Base-by-base conservation (phyloP, 1,284 basidiomycete species). In the Naganishia albida region DNA sequence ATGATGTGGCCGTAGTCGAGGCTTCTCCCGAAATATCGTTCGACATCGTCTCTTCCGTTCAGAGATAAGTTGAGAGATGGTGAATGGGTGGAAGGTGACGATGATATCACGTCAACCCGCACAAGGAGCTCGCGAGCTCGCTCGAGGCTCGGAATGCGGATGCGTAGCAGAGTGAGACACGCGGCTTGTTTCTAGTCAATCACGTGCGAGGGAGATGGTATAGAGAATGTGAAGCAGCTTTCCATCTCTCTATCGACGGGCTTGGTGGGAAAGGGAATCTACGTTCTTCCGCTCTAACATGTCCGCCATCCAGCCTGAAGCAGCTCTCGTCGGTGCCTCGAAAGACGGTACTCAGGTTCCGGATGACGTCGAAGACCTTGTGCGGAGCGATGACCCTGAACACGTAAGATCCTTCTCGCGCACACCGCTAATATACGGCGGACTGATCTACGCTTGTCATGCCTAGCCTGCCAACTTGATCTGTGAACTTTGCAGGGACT, bases 381-480 rank as follows among this genome's bases (percentile, higher is more conserved):
- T 82, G 43, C 64, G 63, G 34, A 80, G 78, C 65, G 68, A 76
- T 55, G 81, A 82, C 67, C 80, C 80, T 1, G 75, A 80, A 68
- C 80, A 82, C 70, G 80, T 80, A 56, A 43, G 79, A 71, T 12
- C 4, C 26, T 18, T 13, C 25, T 7, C 48, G 16, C 15, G 28
- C n/a, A n/a, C n/a, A n/a, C n/a, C n/a, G n/a, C n/a, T n/a, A n/a
- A n/a, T n/a, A 15, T 49, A 43, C 55, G 15, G 67, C 28, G 62
- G 54, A 59, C 60, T 26, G 63, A 43, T 16, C 8, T 25, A 7
- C 7, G 20, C 10, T 2, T 40, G 34, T 18, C 34, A 43, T 13
- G 42, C 7, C 13, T 73, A 91, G 87, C 90, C 90, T 26, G 90
- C 90, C 20, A 90, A 90, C 75, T 82, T 91, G 68, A 91, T 91